These are phyloP conservation scores for Zygoascus hellenicus DNA, from an alignment of 1,139 yeast genomes.

Conservation along the genomic window DNA sequence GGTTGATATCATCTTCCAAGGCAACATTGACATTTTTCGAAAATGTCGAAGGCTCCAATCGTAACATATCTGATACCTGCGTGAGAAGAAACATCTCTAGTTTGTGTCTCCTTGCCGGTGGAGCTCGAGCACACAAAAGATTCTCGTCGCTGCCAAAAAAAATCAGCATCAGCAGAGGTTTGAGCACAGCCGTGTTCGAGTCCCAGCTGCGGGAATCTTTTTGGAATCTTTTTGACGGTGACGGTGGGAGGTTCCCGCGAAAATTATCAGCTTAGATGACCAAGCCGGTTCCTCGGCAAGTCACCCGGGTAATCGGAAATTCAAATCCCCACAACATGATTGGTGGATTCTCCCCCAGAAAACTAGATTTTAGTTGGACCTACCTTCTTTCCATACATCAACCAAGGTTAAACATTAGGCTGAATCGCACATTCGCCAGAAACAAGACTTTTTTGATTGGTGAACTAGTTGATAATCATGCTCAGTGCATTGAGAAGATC, in stretches of 20 bases:
- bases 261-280: too few relatives aligned
- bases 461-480: slow-evolving; percentile 15
- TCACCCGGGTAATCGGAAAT: not conserved
- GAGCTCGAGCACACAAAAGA: too few relatives aligned
- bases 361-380: not conserved
- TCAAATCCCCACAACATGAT: not conserved
- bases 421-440: not conserved
- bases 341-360: slow-evolving; percentile 4
- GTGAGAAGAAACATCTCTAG: slow-evolving; percentile 73
- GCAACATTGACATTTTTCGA: slow-evolving; percentile 64
- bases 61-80: slow-evolving; percentile 71
- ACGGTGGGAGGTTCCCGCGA: too few relatives aligned
- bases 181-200: not conserved
- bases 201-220: not conserved
- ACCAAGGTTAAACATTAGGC: not conserved
- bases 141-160: too few relatives aligned
- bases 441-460: not conserved
- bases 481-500: slow-evolving; percentile 24
- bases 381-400: not conserved
- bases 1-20: slow-evolving; percentile 72
- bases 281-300: not conserved
- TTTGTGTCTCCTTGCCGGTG: too few relatives aligned
- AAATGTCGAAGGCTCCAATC: slow-evolving; percentile 84
- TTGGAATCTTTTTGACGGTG: not conserved
- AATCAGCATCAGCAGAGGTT: too few relatives aligned